A percentile compares a stretch with the other conserved stretches of the same genome.
These are phyloP conservation scores for Ganoderma leucocontextum DNA, from an alignment of 1,284 basidiomycete genomes.

Conservation along the genomic window DNA sequence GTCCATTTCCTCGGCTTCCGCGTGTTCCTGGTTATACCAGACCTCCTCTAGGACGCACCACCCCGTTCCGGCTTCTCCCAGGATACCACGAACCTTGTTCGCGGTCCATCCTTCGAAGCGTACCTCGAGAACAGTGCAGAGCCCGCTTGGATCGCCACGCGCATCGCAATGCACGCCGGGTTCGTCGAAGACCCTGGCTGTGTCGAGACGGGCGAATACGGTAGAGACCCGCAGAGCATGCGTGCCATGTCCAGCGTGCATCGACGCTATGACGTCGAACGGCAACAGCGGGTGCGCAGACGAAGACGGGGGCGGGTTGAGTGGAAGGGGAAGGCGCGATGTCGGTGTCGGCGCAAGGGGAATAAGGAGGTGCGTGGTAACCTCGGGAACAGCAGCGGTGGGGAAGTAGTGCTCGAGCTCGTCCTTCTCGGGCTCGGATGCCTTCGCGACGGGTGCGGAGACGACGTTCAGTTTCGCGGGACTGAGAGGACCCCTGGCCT, in stretches of 20 bases:
- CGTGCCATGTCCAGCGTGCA: slow-evolving; percentile 59
- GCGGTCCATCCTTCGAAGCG: slow-evolving; percentile 76
- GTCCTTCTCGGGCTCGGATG: slow-evolving; percentile 36
- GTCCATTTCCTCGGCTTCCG: slow-evolving; percentile 41
- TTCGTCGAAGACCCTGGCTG: slow-evolving; percentile 68
- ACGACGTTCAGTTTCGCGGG: slow-evolving; percentile 18
- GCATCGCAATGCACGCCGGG: slow-evolving; percentile 62
- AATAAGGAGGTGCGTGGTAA: slow-evolving; percentile 72
- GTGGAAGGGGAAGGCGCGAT: slow-evolving; percentile 63
- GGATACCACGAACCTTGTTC: slow-evolving; percentile 63
- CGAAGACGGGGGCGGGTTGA: slow-evolving; percentile 36
- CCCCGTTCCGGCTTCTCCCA: slow-evolving; percentile 72
- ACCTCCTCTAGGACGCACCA: slow-evolving; percentile 79
- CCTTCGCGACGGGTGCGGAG: slow-evolving; percentile 30
- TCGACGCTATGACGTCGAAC: slow-evolving; percentile 55
- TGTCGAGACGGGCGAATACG: slow-evolving; percentile 72
- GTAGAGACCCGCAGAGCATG: slow-evolving; percentile 73
- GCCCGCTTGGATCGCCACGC: slow-evolving; percentile 54
- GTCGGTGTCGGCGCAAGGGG: slow-evolving; percentile 78
- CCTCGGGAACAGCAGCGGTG: slow-evolving; percentile 46
- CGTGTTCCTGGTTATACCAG: slow-evolving; percentile 46
- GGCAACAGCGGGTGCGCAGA: slow-evolving; percentile 58
- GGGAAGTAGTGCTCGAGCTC: slow-evolving; percentile 73
- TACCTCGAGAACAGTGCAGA: slow-evolving; percentile 70
- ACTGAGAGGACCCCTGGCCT: slow-evolving; percentile 26